These are phyloP conservation scores for Starmerella gropengiesseri DNA, from an alignment of 805 yeast species.

Conservation along the genomic window DNA sequence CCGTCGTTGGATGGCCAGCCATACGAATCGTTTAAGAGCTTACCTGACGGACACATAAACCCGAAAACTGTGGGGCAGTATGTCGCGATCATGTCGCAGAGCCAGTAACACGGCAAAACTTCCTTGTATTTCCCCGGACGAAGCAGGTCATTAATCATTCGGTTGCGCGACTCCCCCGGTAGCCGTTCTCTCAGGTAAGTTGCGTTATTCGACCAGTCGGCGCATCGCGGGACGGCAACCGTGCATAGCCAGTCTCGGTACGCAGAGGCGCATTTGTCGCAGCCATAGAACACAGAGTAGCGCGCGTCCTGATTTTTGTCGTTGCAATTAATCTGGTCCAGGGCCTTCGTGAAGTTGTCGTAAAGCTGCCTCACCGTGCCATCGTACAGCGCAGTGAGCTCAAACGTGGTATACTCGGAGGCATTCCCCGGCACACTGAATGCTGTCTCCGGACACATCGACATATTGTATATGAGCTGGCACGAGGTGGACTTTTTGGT, in stretches of 20 bases:
- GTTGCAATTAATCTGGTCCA: conserved; percentile 64
- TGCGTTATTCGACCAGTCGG: conserved; percentile 33
- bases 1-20: conserved; percentile 27
- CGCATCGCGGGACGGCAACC: conserved; percentile 77
- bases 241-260: conserved; percentile 86
- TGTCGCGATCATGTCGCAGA: conserved; percentile 66
- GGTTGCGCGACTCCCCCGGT: conserved; percentile 47
- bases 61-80: conserved; percentile 74
- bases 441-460: conserved; percentile 71
- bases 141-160: conserved; percentile 43
- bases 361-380: conserved; percentile 45
- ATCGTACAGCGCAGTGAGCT: conserved; percentile 48
- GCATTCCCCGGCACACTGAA: conserved; percentile 67
- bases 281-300: conserved; percentile 64
- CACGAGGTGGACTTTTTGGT: conserved; percentile 50
- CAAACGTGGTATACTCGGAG: conserved; percentile 28
- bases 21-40: conserved; percentile 23
- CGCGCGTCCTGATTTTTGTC: conserved; percentile 51
- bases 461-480: conserved; percentile 58
- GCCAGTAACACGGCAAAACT: conserved; percentile 73
- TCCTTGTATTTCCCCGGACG: conserved; percentile 61
- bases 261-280: conserved; percentile 58
- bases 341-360: conserved; percentile 58
- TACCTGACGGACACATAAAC: conserved; percentile 55
- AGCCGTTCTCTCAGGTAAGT: conserved; percentile 36